Conservation (phyloP, 257 asterid species). For the Solanum habrochaites region DNA sequence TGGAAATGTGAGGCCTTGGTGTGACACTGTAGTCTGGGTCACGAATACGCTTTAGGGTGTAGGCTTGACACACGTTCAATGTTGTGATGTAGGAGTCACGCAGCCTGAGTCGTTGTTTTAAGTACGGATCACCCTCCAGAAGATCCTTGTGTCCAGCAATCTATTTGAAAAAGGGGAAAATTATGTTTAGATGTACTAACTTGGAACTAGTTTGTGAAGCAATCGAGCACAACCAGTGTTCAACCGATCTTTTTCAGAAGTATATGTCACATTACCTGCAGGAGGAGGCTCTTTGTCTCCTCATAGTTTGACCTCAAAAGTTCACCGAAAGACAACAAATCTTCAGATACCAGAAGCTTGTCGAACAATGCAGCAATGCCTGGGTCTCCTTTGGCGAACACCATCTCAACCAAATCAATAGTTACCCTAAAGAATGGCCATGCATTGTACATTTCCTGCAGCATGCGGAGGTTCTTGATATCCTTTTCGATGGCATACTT, state of each 20-base stretch:
- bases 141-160: constrained; percentile 45
- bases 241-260: neutral
- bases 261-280: constrained; percentile 19
- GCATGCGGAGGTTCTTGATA: constrained; percentile 25
- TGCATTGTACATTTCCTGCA: constrained; percentile 37
- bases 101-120: constrained; percentile 30
- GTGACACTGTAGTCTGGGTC: constrained; percentile 25
- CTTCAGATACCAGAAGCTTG: constrained; percentile 41
- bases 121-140: constrained; percentile 42
- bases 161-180: neutral
- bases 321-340: constrained; percentile 29
- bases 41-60: constrained; percentile 35
- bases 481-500: constrained; percentile 31
- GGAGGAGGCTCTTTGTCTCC: constrained; percentile 28
- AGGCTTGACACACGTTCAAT: constrained; percentile 35
- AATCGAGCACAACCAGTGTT: neutral
- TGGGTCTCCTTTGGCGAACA: constrained; percentile 46
- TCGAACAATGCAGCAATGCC: constrained; percentile 39
- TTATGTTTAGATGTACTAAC: neutral
- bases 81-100: constrained; percentile 43
- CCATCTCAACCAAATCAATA: constrained; percentile 44
- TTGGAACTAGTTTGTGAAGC: neutral
- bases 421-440: constrained; percentile 58
- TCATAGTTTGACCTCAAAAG: constrained; percentile 24
- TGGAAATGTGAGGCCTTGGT: constrained; percentile 35